Conservation (phyloP, 192 early-diverging fungal genomes). For the Kappamyces sp. region DNA sequence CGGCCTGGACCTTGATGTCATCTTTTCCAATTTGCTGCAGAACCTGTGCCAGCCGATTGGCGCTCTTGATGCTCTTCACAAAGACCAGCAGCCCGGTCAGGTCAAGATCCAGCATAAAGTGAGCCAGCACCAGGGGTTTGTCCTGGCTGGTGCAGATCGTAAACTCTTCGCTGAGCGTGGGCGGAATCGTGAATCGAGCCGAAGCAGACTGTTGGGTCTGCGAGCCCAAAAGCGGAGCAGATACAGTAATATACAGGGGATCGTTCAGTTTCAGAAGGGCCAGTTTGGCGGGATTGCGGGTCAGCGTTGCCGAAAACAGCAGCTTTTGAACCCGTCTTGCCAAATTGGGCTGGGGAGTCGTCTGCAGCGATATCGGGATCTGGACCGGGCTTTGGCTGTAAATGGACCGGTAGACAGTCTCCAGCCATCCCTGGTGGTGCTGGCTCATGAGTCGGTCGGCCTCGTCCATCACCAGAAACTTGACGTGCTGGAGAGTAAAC, state of each 20-base stretch:
- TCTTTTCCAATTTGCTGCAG: conserved; percentile 6
- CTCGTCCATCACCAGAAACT: conserved; percentile 94
- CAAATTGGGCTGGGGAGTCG: neutral
- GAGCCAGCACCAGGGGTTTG: conserved; percentile 81
- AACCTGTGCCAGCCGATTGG: conserved; percentile 64
- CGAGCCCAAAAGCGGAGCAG: conserved; percentile 11
- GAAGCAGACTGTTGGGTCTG: conserved; percentile 26
- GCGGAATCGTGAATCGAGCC: conserved; percentile 39
- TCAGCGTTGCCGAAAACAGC: conserved; percentile 92
- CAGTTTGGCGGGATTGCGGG: conserved; percentile 87
- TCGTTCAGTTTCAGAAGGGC: conserved; percentile 71
- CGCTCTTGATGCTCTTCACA: conserved; percentile 84
- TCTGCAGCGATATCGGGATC: neutral
- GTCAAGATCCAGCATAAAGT: conserved; percentile 62
- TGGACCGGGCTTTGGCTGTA: no score
- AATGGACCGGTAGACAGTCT: neutral
- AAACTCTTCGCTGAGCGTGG: conserved; percentile 65
- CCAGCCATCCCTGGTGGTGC: conserved; percentile 88
- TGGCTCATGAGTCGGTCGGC: conserved; percentile 91
- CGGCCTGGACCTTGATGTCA: conserved; percentile 18
- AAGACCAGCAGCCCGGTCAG: conserved; percentile 68
- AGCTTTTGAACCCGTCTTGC: conserved; percentile 68
- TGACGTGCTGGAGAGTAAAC: conserved; percentile 85
- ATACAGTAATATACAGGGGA: conserved; percentile 79
- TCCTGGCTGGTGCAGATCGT: conserved; percentile 52